These are phyloP conservation scores for Wickerhamiella musiphila DNA, from an alignment of 805 yeast species.

Conservation along the genomic window DNA sequence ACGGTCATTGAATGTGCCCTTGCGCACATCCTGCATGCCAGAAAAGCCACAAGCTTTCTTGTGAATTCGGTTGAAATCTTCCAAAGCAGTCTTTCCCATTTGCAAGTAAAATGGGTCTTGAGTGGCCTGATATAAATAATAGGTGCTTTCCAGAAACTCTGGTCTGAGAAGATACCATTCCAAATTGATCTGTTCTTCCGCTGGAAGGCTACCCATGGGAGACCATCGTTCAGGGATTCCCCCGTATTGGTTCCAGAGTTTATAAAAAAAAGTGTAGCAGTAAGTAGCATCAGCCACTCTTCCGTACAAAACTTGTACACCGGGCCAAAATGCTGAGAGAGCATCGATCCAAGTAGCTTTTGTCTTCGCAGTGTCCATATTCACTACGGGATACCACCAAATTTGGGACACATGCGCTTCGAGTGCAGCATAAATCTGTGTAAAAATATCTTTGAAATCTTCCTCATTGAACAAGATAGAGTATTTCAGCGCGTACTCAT, in stretches of 20 bases:
- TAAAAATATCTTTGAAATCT: constrained; percentile 38
- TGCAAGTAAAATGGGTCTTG: constrained; percentile 67
- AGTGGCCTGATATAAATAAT: constrained; percentile 68
- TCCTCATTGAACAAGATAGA: constrained; percentile 54
- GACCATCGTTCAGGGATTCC: constrained; percentile 86
- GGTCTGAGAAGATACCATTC: constrained; percentile 94
- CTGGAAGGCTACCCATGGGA: constrained; percentile 13
- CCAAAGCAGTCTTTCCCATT: constrained; percentile 50
- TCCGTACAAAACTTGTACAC: constrained; percentile 65
- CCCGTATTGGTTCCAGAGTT: constrained; percentile 65
- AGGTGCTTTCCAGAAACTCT: constrained; percentile 79
- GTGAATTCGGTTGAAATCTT: constrained; percentile 35
- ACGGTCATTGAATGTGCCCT: constrained; percentile 49
- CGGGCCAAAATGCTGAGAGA: constrained; percentile 77
- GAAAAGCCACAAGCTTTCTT: constrained; percentile 62
- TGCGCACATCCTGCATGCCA: constrained; percentile 51
- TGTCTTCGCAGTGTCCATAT: constrained; percentile 32
- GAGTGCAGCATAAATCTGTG: constrained; percentile 33
- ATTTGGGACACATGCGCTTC: constrained; percentile 29
- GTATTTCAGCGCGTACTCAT: constrained; percentile 71
- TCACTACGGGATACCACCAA: constrained; percentile 41
- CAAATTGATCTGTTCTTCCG: constrained; percentile 28
- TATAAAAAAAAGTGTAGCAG: constrained; percentile 44
- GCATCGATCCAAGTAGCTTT: constrained; percentile 66
- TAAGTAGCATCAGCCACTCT: constrained; percentile 46